A percentile compares a stretch with the other conserved stretches of the same genome.
Conservation (phyloP, 768 basidiomycete genomes). For the Omphalotus guepiniiformis region DNA sequence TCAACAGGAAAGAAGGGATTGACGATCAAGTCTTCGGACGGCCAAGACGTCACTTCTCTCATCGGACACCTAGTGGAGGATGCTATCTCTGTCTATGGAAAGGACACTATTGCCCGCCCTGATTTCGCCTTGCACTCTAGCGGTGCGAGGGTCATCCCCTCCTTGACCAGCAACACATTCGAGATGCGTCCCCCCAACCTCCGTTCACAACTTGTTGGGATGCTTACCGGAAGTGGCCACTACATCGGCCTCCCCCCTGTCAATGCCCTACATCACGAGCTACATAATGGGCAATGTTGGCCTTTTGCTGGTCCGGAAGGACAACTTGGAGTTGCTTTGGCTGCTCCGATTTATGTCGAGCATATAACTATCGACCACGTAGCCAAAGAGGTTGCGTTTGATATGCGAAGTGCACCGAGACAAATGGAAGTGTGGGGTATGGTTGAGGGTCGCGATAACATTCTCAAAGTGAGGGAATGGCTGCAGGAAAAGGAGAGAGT, state of each 20-base stretch:
- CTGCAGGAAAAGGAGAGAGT: slow-evolving; percentile 37
- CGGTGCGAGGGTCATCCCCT: slow-evolving; percentile 78
- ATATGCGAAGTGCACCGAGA: slow-evolving; percentile 70
- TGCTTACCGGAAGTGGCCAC: slow-evolving; percentile 58
- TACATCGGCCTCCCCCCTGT: slow-evolving; percentile 76
- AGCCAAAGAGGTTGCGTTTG: slow-evolving; percentile 74
- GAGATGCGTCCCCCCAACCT: slow-evolving; percentile 56
- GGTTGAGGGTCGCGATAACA: slow-evolving; percentile 55
- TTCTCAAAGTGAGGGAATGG: slow-evolving; percentile 54
- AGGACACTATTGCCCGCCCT: slow-evolving; percentile 75
- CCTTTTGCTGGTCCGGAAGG: slow-evolving; percentile 81
- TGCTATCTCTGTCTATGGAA: slow-evolving; percentile 60
- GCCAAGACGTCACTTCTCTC: slow-evolving; percentile 48
- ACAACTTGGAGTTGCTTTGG: slow-evolving; percentile 79
- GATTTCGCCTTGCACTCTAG: slow-evolving; percentile 86
- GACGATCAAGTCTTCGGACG: slow-evolving; percentile 70
- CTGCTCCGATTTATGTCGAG: slow-evolving; percentile 67
- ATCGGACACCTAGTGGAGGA: slow-evolving; percentile 34
- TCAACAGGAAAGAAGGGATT: slow-evolving; percentile 47
- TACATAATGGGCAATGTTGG: slow-evolving; percentile 87
- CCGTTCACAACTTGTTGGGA: slow-evolving; percentile 43
- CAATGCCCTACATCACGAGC: slow-evolving; percentile 81
- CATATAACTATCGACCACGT: slow-evolving; percentile 89
- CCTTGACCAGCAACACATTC: slow-evolving; percentile 77
- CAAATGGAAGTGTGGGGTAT: slow-evolving; percentile 70